Evolutionary conservation across 2,329 filamentous ascomycete genomes (phyloP).

Genomic region (Aureobasidium sp.): DNA sequence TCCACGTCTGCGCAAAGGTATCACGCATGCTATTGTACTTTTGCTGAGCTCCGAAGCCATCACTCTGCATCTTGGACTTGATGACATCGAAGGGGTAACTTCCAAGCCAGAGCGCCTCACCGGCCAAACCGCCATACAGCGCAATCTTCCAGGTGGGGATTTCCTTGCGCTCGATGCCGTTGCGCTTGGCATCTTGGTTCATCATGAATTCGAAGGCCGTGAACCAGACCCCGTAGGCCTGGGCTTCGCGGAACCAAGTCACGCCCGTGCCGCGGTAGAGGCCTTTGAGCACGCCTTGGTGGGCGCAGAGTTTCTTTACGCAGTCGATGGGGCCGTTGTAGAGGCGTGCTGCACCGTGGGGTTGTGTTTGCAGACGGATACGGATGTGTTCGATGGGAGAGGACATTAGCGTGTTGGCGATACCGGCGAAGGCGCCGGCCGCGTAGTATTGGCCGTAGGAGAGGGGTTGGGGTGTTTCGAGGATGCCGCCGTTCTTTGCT

Average conservation of each 20-base stretch:
- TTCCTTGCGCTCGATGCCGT: conserved; percentile 63
- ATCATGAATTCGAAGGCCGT: conserved; percentile 91
- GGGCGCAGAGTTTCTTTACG: conserved; percentile 67
- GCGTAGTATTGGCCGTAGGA: conserved; percentile 81
- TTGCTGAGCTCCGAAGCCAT: conserved; percentile 69
- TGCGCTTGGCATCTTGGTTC: conserved; percentile 76
- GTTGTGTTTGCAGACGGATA: conserved; percentile 92
- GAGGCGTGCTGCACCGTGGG: conserved; percentile 68
- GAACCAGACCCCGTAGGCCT: conserved; percentile 96
- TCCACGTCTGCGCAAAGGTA: conserved; percentile 77
- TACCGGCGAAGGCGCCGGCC: conserved; percentile 82
- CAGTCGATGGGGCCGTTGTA: conserved; percentile 86
- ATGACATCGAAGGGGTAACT: conserved; percentile 96
- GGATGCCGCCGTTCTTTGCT: conserved; percentile 27
- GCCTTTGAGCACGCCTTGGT: conserved; percentile 60
- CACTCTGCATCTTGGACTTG: conserved; percentile 99
- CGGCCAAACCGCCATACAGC: conserved; percentile 83
- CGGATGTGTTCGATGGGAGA: conserved; percentile 94
- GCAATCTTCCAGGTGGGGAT: conserved; percentile 81
- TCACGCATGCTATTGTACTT: conserved; percentile 76
- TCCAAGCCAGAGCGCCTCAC: conserved; percentile 84
- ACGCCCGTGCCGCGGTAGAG: conserved; percentile 83
- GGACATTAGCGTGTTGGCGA: conserved; percentile 82
- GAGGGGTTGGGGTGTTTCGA: conserved; percentile 41
- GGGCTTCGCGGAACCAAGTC: conserved; percentile 78